Evolutionary conservation across 805 yeast genomes (phyloP), one percentile per base, ranked within the genome.

Genomic region (Suhomyces xylopsoci): DNA sequence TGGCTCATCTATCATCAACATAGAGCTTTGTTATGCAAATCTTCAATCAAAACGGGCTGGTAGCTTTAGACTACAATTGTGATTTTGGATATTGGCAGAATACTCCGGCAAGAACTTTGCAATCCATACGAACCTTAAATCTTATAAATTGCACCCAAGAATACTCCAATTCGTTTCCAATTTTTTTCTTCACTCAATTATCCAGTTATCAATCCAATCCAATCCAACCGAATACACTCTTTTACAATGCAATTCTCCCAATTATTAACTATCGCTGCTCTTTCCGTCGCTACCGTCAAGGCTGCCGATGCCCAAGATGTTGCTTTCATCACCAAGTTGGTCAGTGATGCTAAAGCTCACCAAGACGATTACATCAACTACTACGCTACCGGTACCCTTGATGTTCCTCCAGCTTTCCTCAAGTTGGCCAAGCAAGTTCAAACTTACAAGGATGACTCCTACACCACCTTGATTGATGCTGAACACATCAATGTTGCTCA

Each of bases 371-470:
- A 57, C 51, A n/a, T 51, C 15, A 45, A 58, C 44, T 72, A 56
- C 51, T 53, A 64, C 26, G 56, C 52, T 34, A 67, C 75, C 20
- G 71, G 71, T 20, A 54, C 26, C 7, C 52, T 50, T 15, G 45
- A 51, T 22, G 63, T 69, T 12, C 76, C 76, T 6, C 51, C 61
- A 7, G 62, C 57, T 17, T 61, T 72, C 47, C 59, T 65, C 4
- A 48, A 62, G 17, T 62, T 72, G 50, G 76, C 74, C 20, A 42
- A 51, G 17, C 55, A 58, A 48, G 66, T 72, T n/a, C 54, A 54
- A 17, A 64, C 72, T 14, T 72, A 70, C 56, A 65, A 64, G 3
- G 74, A 71, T 54, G 72, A 70, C 54, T 62, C 74, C 14, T 73
- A 71, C 57, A 72, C 77, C 15, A 71, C 78, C 5, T 61, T 67